These are phyloP conservation scores for Aurinia saxatilis DNA, from an alignment of 345 rosid genomes.

Conservation along the genomic window DNA sequence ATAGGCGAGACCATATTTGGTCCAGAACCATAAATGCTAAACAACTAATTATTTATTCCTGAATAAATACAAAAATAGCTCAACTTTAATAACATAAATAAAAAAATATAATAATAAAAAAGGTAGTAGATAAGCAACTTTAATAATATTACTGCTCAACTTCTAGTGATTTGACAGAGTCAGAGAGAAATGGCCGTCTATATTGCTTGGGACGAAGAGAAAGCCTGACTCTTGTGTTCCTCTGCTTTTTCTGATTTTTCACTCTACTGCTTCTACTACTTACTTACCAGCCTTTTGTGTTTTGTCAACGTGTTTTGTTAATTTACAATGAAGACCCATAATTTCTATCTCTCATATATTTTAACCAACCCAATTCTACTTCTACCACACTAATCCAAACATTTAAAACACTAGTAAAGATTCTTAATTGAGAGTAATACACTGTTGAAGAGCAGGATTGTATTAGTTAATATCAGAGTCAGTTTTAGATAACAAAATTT, in stretches of 20 bases:
- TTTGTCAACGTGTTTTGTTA: constrained; percentile 27
- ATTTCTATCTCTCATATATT: not conserved
- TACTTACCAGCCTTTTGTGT: constrained; percentile 1
- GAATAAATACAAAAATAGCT: not conserved
- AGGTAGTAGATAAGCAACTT: not conserved
- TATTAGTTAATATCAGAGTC: too few species aligned
- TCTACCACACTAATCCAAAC: too few species aligned
- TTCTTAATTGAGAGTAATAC: too few species aligned
- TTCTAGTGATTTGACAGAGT: constrained; percentile 10
- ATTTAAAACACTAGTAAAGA: too few species aligned
- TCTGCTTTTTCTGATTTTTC: constrained; percentile 4
- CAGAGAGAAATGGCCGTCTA: not conserved
- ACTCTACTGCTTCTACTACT: constrained; percentile 15
- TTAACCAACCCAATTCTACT: too few species aligned
- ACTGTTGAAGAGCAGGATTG: too few species aligned
- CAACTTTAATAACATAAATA: too few species aligned
- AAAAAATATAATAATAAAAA: too few species aligned
- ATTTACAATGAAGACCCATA: constrained; percentile 18
- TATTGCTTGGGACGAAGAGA: constrained; percentile 20
- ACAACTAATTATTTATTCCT: not conserved
- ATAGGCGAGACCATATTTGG: not conserved
- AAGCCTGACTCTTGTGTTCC: constrained; percentile 26
- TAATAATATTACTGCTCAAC: constrained; percentile 11
- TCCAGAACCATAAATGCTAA: not conserved
- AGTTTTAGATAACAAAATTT: too few species aligned